Conservation (phyloP, 495 filamentous ascomycete genomes). For the Cercophora samala region DNA sequence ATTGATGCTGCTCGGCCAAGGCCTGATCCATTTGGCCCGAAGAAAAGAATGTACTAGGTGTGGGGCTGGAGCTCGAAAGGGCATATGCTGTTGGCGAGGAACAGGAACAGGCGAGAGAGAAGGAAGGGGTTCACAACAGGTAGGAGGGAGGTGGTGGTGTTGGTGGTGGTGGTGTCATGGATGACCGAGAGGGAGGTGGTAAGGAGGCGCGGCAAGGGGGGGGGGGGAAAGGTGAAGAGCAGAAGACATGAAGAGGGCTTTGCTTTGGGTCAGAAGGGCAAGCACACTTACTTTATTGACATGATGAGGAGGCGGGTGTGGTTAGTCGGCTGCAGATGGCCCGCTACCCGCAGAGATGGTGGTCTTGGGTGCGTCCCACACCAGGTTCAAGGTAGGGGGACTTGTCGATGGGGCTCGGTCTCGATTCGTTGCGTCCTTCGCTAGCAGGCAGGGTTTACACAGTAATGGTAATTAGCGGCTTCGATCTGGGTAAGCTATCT, state of each 20-base stretch:
- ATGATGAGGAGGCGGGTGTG: slow-evolving; percentile 49
- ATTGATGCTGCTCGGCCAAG: slow-evolving; percentile 45
- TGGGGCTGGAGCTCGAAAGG: slow-evolving; percentile 10
- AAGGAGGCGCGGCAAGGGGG: slow-evolving; percentile 25
- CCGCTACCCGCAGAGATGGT: slow-evolving; percentile 27
- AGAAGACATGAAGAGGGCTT: slow-evolving; percentile 25
- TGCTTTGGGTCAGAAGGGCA: slow-evolving; percentile 23
- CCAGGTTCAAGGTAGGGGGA: slow-evolving; percentile 8
- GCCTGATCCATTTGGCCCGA: slow-evolving; percentile 35
- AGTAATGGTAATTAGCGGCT: slow-evolving; percentile 22
- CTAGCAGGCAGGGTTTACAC: slow-evolving; percentile 26
- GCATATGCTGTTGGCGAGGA: background rate
- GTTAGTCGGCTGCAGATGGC: slow-evolving; percentile 38
- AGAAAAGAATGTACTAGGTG: slow-evolving; percentile 1
- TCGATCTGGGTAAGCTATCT: slow-evolving; percentile 28
- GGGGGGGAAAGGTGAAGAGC: slow-evolving; percentile 20
- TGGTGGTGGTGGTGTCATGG: slow-evolving; percentile 7
- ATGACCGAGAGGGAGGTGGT: slow-evolving; percentile 8
- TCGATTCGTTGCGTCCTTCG: slow-evolving; percentile 34
- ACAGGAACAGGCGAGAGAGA: too few relatives aligned
- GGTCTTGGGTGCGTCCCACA: slow-evolving; percentile 29
- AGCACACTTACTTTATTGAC: slow-evolving; percentile 64
- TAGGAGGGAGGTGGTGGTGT: background rate
- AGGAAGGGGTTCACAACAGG: background rate
- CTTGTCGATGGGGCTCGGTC: slow-evolving; percentile 31